A percentile compares a stretch with the other conserved stretches of the same genome.
These are phyloP conservation scores for Boletellus ananas DNA, from an alignment of 768 basidiomycete species.

Conservation along the genomic window DNA sequence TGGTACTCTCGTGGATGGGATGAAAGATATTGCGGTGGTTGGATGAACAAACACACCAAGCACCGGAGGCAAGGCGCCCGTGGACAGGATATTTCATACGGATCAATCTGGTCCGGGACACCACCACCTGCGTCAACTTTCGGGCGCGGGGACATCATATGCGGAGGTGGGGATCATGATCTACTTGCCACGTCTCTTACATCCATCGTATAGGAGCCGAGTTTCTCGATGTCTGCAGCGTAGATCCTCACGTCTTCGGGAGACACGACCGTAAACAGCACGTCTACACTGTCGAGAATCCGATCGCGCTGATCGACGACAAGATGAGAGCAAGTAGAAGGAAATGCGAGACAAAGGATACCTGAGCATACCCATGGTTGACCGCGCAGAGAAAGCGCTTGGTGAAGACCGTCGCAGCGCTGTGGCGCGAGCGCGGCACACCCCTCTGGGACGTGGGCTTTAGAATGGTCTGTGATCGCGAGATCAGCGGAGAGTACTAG, in stretches of 20 bases:
- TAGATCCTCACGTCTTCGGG: slow-evolving; percentile 38
- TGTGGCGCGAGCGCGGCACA: slow-evolving; percentile 29
- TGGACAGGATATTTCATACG: slow-evolving; percentile 54
- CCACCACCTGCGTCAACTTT: slow-evolving; percentile 48
- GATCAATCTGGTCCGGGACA: slow-evolving; percentile 44
- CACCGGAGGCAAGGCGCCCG: slow-evolving; percentile 46
- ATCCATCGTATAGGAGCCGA: slow-evolving; percentile 43
- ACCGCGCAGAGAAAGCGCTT: slow-evolving; percentile 29
- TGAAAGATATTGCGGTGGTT: slow-evolving; percentile 50
- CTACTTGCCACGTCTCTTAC: slow-evolving; percentile 37
- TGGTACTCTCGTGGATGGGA: slow-evolving; percentile 40
- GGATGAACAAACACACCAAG: slow-evolving; percentile 46
- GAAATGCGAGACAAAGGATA: slow-evolving; percentile 4
- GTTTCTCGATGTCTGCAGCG: slow-evolving; percentile 35
- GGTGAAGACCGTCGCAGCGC: slow-evolving; percentile 42
- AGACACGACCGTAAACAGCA: slow-evolving; percentile 41
- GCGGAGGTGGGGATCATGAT: not conserved
- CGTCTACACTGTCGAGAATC: slow-evolving; percentile 47
- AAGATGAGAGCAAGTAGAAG: slow-evolving; percentile 11
- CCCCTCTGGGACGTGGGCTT: slow-evolving; percentile 37
- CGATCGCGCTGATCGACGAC: slow-evolving; percentile 35
- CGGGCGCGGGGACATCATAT: slow-evolving; percentile 27
- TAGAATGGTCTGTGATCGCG: slow-evolving; percentile 45
- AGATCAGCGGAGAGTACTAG: slow-evolving; percentile 43
- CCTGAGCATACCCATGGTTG: slow-evolving; percentile 38